Evolutionary conservation across 2,329 filamentous ascomycete species (phyloP).

Genomic region (Trichoderma guizhouense): DNA sequence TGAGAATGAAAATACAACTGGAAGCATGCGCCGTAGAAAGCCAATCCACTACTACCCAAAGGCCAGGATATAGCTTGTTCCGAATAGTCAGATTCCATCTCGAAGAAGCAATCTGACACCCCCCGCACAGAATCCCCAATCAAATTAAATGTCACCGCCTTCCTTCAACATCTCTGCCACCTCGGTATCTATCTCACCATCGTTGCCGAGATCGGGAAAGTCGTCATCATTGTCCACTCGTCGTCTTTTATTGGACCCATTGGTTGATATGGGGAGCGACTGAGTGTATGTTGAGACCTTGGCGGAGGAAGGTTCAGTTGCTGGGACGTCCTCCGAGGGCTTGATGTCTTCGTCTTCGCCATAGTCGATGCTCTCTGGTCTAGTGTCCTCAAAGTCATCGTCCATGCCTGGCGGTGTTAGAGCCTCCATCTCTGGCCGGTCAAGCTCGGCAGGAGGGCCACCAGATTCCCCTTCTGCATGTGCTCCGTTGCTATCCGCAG

Average conservation of each 20-base stretch:
- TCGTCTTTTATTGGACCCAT: constrained; percentile 55
- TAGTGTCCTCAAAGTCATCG: constrained; percentile 22
- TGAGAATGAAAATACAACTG: not conserved
- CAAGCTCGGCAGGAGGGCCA: constrained; percentile 55
- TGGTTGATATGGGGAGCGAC: constrained; percentile 47
- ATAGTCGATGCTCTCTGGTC: not conserved
- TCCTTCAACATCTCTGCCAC: constrained; percentile 55
- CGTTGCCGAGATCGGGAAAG: constrained; percentile 52
- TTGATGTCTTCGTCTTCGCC: constrained; percentile 20
- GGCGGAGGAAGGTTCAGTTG: constrained; percentile 30
- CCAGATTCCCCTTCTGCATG: constrained; percentile 45
- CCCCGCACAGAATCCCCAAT: not conserved
- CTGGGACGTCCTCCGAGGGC: constrained; percentile 21
- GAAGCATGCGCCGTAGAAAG: not conserved
- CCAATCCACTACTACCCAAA: not conserved
- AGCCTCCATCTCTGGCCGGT: constrained; percentile 78
- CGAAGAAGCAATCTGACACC: not conserved
- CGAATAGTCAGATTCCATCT: not conserved
- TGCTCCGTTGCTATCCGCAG: constrained; percentile 51
- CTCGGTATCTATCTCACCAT: constrained; percentile 55
- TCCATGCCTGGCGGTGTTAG: constrained; percentile 75
- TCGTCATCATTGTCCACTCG: constrained; percentile 51
- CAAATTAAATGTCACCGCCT: not conserved
- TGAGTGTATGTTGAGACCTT: constrained; percentile 44
- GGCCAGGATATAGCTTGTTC: not conserved